Base-by-base conservation (phyloP, 441 rosid genomes). In the Omphalea diandra region DNA sequence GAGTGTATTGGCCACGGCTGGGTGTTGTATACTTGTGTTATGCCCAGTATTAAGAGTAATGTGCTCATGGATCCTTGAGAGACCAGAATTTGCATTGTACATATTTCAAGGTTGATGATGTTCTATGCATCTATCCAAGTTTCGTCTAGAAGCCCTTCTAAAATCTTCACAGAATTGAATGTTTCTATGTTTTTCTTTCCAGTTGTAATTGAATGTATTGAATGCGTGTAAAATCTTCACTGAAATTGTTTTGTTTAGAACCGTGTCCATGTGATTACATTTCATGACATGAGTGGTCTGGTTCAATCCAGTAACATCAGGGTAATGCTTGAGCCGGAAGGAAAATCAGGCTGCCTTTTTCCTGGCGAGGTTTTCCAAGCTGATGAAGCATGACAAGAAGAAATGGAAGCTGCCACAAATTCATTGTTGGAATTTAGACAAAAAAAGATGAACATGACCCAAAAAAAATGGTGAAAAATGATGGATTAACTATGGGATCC, bases 101-200 rank as follows among this genome's bases (percentile, higher is more conserved):
- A 63, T 72, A 55, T 66, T 60, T 50, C 67, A 69, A 69, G 58
- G 64, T 63, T 58, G 44, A n/a, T 46, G 69, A 43, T 78, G 73
- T 63, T 50, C 7, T 40, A 52, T 61, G 73, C 57, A 44, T 68
- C 29, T 62, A 26, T 67, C 66, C 40, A 53, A 26, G 52, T 63
- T 58, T 74, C 76, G n/a, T 74, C 76, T 70, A 46, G 9, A 29
- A 8, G 33, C n/a, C 14, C 7, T 40, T 52, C 9, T 24, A n/a
- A n/a, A n/a, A n/a, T n/a, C n/a, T n/a, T n/a, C n/a, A n/a, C n/a
- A n/a, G n/a, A n/a, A n/a, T n/a, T n/a, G n/a, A n/a, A n/a, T n/a
- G n/a, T n/a, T 52, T 44, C 49, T 44, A 11, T 9, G 4, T 52
- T 24, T 29, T 31, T 29, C n/a, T 29, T n/a, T 9, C 5, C 35